A percentile compares a stretch with the other conserved stretches of the same genome.
phyloP scores from a whole-genome alignment of 495 filamentous ascomycete species.

The Hypomontagnella monticulosa region DNA sequence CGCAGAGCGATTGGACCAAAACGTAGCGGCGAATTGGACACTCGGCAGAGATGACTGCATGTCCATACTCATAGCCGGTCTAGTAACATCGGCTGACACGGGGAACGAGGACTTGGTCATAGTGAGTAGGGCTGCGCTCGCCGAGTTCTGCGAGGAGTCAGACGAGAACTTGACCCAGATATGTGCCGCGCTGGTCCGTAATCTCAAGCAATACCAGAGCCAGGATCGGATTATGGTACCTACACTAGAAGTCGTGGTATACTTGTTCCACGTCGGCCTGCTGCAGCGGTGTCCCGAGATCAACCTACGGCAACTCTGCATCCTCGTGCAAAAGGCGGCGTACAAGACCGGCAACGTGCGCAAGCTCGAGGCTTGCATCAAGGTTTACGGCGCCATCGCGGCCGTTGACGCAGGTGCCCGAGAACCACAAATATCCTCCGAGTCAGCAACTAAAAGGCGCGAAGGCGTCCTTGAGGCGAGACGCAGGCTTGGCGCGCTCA shows the following conservation, averaged over 20 bases:
- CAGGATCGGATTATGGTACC: slow-evolving; percentile 80
- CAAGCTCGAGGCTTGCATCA: slow-evolving; percentile 80
- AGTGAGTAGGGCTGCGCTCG: slow-evolving; percentile 75
- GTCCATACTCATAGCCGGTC: slow-evolving; percentile 72
- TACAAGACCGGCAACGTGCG: slow-evolving; percentile 82
- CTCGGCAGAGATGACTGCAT: slow-evolving; percentile 45
- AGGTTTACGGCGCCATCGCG: slow-evolving; percentile 75
- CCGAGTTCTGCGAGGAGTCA: slow-evolving; percentile 55
- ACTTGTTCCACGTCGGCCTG: slow-evolving; percentile 70
- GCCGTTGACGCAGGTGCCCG: slow-evolving; percentile 19
- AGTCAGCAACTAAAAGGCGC: slow-evolving; percentile 34
- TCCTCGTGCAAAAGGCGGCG: slow-evolving; percentile 76
- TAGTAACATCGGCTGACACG: slow-evolving; percentile 81
- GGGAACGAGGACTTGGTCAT: slow-evolving; percentile 85
- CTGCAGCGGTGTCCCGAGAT: slow-evolving; percentile 45
- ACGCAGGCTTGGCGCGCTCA: slow-evolving; percentile 55
- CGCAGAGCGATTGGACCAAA: slow-evolving; percentile 41
- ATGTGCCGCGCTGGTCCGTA: slow-evolving; percentile 47
- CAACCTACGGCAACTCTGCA: slow-evolving; percentile 66
- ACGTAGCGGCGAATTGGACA: slow-evolving; percentile 18
- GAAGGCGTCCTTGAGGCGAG: slow-evolving; percentile 52
- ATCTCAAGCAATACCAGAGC: slow-evolving; percentile 50
- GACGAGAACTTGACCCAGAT: slow-evolving; percentile 44
- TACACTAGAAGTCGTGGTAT: slow-evolving; percentile 76
- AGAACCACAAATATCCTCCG: slow-evolving; percentile 7